Base-by-base conservation (phyloP, 225 moss, liverwort and hornwort species). In the Antitrichia curtipendula region DNA sequence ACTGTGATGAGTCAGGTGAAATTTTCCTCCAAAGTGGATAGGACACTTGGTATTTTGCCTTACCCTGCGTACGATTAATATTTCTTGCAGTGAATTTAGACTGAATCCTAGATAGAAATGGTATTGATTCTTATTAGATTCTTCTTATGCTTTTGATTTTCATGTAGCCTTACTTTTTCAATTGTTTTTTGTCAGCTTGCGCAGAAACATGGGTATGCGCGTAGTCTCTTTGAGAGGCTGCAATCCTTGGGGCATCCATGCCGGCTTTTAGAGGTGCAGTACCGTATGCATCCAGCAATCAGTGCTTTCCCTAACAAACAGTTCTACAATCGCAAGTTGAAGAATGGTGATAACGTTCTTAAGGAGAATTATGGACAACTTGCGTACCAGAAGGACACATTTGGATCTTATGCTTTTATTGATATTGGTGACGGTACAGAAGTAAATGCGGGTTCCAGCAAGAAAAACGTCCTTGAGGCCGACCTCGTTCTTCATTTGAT, bases 201-300 rank as follows among this genome's bases (percentile, higher is more conserved):
- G 82, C 90, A 92, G 89, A 90, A 89, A 72, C 68, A 89, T 75
- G 92, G 92, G 31, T 94, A 94, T 88, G 95, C 90, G 58, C 95
- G 92, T 56, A 95, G 95, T 85, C 94, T 95, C 86, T 94, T 95
- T 85, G 91, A 92, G 89, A 92, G 95, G 87, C 87, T 95, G 64
- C 92, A 94, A 69, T 74, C 85, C n/a, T 88, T 95, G 85, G 90
- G 92, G 64, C 92, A 95, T 90, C 86, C 93, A 57, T 92, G 82
- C 81, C 84, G 84, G 68, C 65, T 95, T 77, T 78, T 95, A 66
- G 87, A 95, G 81, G 90, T 92, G 81, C 95, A 95, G 87, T 95
- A 94, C 81, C 93, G 94, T 65, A 95, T 95, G 94, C 95, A 95
- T 88, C 95, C 95, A 66, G 89, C 91, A 70, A 94, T 95, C 57